phyloP scores from a whole-genome alignment of 768 basidiomycete genomes.

The Tubosaeta sp. region DNA sequence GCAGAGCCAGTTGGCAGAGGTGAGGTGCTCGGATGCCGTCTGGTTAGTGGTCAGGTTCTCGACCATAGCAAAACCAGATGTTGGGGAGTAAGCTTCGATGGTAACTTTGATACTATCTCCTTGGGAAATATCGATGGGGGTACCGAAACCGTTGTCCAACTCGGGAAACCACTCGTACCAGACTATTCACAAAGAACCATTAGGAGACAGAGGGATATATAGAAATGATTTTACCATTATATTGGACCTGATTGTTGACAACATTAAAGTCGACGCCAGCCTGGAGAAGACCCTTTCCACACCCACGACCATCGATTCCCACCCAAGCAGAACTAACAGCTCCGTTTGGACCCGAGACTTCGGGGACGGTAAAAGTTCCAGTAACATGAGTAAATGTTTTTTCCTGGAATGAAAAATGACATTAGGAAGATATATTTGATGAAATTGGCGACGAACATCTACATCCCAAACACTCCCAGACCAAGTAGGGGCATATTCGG shows the following conservation, averaged over 20 bases:
- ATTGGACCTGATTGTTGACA: too few relatives aligned
- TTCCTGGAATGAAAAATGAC: background rate
- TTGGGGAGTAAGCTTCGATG: background rate
- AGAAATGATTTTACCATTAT: background rate
- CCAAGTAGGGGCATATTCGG: too few relatives aligned
- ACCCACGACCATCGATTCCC: background rate
- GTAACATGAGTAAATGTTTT: background rate
- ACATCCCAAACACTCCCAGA: too few relatives aligned
- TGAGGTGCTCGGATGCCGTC: background rate
- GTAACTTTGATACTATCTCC: background rate
- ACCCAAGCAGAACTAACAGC: background rate
- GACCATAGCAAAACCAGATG: background rate
- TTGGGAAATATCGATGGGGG: background rate
- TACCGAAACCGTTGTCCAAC: background rate
- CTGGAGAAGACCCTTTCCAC: background rate
- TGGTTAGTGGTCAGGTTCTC: constrained; percentile 1
- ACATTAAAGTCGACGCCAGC: background rate
- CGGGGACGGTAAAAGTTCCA: background rate
- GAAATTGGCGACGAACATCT: too few relatives aligned
- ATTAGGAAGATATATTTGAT: too few relatives aligned
- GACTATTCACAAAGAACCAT: background rate
- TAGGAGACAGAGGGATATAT: background rate
- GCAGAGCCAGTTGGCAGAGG: constrained; percentile 1
- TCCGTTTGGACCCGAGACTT: background rate
- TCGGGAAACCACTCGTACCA: constrained; percentile 8